Evolutionary conservation across 495 filamentous ascomycete genomes (phyloP).

Genomic region (Penicillium psychrofluorescens): DNA sequence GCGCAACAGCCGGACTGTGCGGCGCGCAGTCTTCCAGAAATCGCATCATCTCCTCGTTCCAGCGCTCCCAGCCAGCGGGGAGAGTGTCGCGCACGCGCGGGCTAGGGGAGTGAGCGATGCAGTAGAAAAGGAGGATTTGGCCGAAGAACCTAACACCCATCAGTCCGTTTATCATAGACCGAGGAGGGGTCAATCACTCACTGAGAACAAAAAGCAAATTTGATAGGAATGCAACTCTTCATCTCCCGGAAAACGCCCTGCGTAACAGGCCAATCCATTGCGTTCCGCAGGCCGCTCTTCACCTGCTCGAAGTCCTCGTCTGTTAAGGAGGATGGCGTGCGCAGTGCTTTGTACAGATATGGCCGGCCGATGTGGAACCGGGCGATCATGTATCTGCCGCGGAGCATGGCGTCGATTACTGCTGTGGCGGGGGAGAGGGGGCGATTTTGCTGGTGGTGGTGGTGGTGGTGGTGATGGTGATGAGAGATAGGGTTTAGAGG

Average conservation of each 20-base stretch:
- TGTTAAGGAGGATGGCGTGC: constrained; percentile 27
- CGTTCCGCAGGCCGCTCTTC: constrained; percentile 32
- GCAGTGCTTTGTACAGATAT: constrained; percentile 42
- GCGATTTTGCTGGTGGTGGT: constrained; percentile 11
- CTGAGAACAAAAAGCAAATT: constrained; percentile 44
- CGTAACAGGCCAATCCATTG: constrained; percentile 40
- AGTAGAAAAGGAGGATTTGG: constrained; percentile 40
- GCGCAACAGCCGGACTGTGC: constrained; percentile 36
- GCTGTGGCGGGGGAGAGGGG: constrained; percentile 32
- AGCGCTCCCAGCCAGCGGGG: constrained; percentile 37
- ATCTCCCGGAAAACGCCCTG: constrained; percentile 38
- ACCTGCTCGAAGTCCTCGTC: constrained; percentile 42
- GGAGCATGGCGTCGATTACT: constrained; percentile 41
- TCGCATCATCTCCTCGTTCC: constrained; percentile 38
- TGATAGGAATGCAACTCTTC: constrained; percentile 42
- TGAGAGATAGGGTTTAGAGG: constrained; percentile 14
- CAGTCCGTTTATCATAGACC: neutral
- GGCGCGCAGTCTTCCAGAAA: constrained; percentile 36
- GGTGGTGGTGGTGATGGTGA: constrained; percentile 4
- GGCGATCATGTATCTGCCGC: constrained; percentile 36
- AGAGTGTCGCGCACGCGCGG: constrained; percentile 27
- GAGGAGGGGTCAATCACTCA: constrained; percentile 14
- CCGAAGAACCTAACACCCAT: constrained; percentile 32
- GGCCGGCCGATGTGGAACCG: constrained; percentile 44
- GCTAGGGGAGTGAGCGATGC: constrained; percentile 36